Conservation (phyloP, 495 filamentous ascomycete species). For the Haplographium delicatum region DNA sequence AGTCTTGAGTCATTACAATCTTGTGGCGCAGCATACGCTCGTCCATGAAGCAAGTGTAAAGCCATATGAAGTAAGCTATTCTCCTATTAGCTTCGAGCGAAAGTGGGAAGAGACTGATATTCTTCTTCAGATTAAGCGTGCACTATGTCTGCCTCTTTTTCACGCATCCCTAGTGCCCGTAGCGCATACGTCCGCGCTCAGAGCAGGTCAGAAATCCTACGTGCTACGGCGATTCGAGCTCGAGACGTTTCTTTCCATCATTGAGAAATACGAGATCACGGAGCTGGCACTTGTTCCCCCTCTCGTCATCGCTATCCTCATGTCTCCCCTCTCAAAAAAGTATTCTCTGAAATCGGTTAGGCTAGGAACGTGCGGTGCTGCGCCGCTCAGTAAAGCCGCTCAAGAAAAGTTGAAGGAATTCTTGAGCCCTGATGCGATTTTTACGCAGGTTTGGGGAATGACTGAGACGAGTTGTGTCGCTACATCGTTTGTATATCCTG, state of each 20-base stretch:
- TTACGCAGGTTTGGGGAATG: constrained; percentile 41
- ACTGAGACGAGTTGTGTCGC: constrained; percentile 44
- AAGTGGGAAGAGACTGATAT: not conserved
- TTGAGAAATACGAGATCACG: constrained; percentile 47
- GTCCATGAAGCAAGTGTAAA: constrained; percentile 1
- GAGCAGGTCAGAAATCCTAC: constrained; percentile 30
- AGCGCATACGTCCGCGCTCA: constrained; percentile 43
- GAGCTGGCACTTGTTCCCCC: constrained; percentile 52
- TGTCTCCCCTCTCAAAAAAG: constrained; percentile 43
- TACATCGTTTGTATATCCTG: constrained; percentile 7
- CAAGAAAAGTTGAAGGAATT: constrained; percentile 19
- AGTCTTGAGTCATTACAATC: constrained; percentile 13
- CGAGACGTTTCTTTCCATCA: constrained; percentile 40
- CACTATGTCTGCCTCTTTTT: constrained; percentile 49
- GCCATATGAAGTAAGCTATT: too few relatives aligned
- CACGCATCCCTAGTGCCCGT: constrained; percentile 46
- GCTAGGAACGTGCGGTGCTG: constrained; percentile 51
- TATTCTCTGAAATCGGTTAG: constrained; percentile 36
- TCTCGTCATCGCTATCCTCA: constrained; percentile 47
- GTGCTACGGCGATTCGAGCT: constrained; percentile 60
- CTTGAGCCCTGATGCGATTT: constrained; percentile 28
- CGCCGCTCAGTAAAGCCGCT: constrained; percentile 41
- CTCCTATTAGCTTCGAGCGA: too few relatives aligned
- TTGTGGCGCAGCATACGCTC: constrained; percentile 27
- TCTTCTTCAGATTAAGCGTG: not conserved